Base-by-base conservation (phyloP, 257 asterid species). In the Solanum appendiculatum region DNA sequence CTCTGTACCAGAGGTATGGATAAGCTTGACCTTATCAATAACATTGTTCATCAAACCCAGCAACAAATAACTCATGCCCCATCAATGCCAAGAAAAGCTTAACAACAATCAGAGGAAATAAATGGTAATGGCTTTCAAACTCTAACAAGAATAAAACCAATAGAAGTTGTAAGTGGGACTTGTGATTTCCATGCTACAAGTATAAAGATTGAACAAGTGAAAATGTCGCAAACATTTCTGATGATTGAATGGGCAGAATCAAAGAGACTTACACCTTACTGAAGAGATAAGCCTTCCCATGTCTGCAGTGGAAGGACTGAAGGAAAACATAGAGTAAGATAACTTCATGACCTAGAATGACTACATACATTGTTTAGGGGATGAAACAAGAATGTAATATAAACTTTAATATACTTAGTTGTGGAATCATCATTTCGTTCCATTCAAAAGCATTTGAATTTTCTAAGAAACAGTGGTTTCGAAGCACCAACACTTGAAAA, bases 261-360 rank as follows among this genome's bases (percentile, higher is more conserved):
- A 89, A 88, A 89, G 90, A 89, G 81, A 93, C 98, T 94, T 95
- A 94, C 97, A 95, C 97, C 89, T 94, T 91, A 83, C 87, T 82
- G 93, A 95, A 92, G 94, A 95, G 98, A 91, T 94, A 95, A 89
- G 97, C 98, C 93, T 90, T 94, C 89, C 97, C 97, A 86, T 91
- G 90, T 92, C 91, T 90, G 93, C 92, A 42, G 83, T 92, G 97
- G 90, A 95, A 95, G 37, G 91, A 66, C 98, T 95, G 94, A 82
- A 90, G 63, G 39, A 84, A 74, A 85, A 31, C 6, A 73, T 85
- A 37, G 36, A 89, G 88, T 64, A 70, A 75, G 86, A 87, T 51
- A 60, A 85, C 74, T 25, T 78, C 63, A 78, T 5, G 56, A 75
- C 56, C n/a, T 58, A 75, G 23, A 29, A 66, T 66, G 80, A 85